Evolutionary conservation across 345 rosid species (phyloP), one percentile per base, ranked within the genome.

Genomic region (Eucalyptus leucophloia): DNA sequence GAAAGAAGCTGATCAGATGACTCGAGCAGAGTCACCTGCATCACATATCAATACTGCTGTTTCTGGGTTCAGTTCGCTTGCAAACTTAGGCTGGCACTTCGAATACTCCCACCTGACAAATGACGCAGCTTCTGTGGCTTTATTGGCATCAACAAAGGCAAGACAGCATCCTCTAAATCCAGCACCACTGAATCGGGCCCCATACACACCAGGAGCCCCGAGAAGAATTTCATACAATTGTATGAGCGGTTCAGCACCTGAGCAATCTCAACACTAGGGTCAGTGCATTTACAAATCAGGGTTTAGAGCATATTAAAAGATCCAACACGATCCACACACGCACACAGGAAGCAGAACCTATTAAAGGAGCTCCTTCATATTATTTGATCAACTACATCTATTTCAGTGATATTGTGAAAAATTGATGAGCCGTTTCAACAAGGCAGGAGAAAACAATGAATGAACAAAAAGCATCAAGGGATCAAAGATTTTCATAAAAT

Each of bases 121-220:
- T 56, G 93, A 54, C 51, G 95, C 97, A 44, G 98, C 99, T 91
- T 91, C 96, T 87, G 88, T 93, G 6, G 99, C 98, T 47, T 65
- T 89, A 69, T 90, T 92, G 23, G 94, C 92, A 58, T 94, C 97
- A 44, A 95, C 98, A 54, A 97, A 91, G 69, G 97, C 99, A 8
- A 98, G 87, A 89, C 99, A 98, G 90, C 99, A 97, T 72, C 98
- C 99, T 91, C 99, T 92, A 87, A 98, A 97, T 67, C 99, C 98
- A 17, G 99, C 99, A 50, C 99, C 99, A 88, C 99, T 96, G 92
- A 97, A 97, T 45, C 99, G 95, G 4, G 97, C 96, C 42, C 99
- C 99, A 21, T 91, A 93, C 60, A 97, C 96, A 5, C 99, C 99
- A 4, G 98, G 99, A 26, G 98, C 96, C 88, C 90, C 89, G 91